Base-by-base conservation (phyloP, 441 rosid genomes). In the Populus hybrid region DNA sequence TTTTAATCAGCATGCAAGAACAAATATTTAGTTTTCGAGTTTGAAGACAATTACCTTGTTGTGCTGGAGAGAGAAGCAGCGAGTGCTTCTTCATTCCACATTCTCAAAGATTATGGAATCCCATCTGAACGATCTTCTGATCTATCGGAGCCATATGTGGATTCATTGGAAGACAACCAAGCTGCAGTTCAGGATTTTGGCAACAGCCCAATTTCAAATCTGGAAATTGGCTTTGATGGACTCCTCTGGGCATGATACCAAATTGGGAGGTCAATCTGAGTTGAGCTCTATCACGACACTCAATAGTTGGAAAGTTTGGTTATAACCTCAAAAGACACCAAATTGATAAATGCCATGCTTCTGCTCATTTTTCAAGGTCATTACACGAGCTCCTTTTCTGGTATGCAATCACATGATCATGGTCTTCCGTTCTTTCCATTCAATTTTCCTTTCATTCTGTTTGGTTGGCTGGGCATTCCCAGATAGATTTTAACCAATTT, bases 21-120 rank as follows among this genome's bases (percentile, higher is more conserved):
- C 78, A 90, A 79, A 81, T 87, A 95, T 79, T 77, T 95, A 28
- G 92, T 91, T 71, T 91, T 95, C 36, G 98, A 95, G 83, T 95
- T 93, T 68, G 98, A 93, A 83, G 99, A 93, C 85, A 93, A 90
- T 84, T 91, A 89, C 76, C 76, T 95, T 7, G 92, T 86, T 50
- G 97, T 95, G 50, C 76, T 95, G 89, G 96, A 95, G 85, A 91
- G 91, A 73, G 89, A 91, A 85, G 89, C 91, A n/a, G 86, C 97
- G 35, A 79, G 57, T 42, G 80, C 90, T 1, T 86, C 96, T 34
- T 90, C 94, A 4, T 75, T 91, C 68, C 73, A 87, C 75, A 86
- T 93, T 76, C 96, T 93, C 69, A 85, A 81, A 82, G 98, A 92
- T 82, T 92, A 95, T 28, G 97, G 98, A 67, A 95, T 95, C 75